Base-by-base conservation (phyloP, 305 asterid genomes). In the Rubia balearica region DNA sequence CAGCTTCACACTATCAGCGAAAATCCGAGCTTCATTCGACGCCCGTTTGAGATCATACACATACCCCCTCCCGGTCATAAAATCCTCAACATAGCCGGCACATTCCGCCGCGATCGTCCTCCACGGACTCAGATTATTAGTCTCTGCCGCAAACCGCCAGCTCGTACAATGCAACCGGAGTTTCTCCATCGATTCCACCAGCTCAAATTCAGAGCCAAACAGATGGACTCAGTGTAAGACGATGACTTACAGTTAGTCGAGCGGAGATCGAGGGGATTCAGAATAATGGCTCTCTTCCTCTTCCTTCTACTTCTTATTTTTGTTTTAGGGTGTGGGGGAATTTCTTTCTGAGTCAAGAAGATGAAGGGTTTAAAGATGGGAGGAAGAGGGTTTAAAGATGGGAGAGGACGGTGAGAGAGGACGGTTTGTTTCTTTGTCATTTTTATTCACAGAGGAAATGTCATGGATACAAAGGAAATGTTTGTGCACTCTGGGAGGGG, bases 121-220 rank as follows among this genome's bases (percentile, higher is more conserved):
- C 97, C 95, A 91, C 19, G 93, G 90, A 61, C 84, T 77, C 61
- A 87, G 67, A 74, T 91, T 91, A 45, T 91, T 91, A 6, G 96
- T 83, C 84, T 91, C 97, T 66, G 67, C 91, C 49, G 89, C 84
- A 67, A 86, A 78, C 81, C 96, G 86, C 97, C 97, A 87, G 68
- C 91, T 84, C 4, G 84, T 72, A 78, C 97, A 91, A 63, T 78
- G 80, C 22, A 82, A 79, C 33, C 70, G 61, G 24, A 72, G 75
- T 69, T 88, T 86, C 21, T 77, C 80, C 11, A 19, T 38, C 4
- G 70, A 65, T 61, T 80, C 75, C 13, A 38, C 57, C 72, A 73
- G 55, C 14, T 70, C 81, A 70, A 78, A 71, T 57, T 74, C 81
- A 41, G 55, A n/a, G n/a, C n/a, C n/a, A n/a, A n/a, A n/a, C n/a